A percentile compares a stretch with the other conserved stretches of the same genome.
Conservation (phyloP, 768 basidiomycete genomes). For the Gloeophyllum trabeum region DNA sequence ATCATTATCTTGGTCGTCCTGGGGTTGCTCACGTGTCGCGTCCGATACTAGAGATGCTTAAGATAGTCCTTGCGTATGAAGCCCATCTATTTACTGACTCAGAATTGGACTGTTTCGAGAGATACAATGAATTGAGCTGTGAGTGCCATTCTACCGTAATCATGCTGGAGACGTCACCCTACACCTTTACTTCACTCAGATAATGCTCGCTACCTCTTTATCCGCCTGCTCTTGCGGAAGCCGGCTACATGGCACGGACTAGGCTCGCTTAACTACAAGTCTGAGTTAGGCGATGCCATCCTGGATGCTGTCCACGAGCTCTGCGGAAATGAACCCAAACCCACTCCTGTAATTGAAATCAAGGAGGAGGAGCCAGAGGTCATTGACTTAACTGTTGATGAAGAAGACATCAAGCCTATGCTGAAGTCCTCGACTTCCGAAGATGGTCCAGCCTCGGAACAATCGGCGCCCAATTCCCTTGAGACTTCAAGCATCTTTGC, state of each 20-base stretch:
- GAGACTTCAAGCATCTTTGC: slow-evolving; percentile 23
- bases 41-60: slow-evolving; percentile 37
- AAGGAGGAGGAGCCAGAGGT: slow-evolving; percentile 16
- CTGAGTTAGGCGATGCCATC: slow-evolving; percentile 28
- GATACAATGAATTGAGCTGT: slow-evolving; percentile 39
- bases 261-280: slow-evolving; percentile 27
- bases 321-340: slow-evolving; percentile 14
- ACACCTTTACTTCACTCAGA: slow-evolving; percentile 21
- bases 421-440: background rate
- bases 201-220: slow-evolving; percentile 47
- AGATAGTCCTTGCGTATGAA: slow-evolving; percentile 38
- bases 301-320: slow-evolving; percentile 31
- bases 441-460: background rate
- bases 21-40: background rate
- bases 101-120: slow-evolving; percentile 33
- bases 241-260: slow-evolving; percentile 42
- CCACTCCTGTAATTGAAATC: slow-evolving; percentile 3
- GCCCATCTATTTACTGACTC: slow-evolving; percentile 34
- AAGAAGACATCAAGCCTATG: slow-evolving; percentile 9
- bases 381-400: slow-evolving; percentile 24
- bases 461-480: background rate
- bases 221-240: slow-evolving; percentile 52
- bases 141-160: slow-evolving; percentile 13
- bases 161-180: background rate
- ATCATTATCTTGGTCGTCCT: slow-evolving; percentile 3